A percentile compares a stretch with the other conserved stretches of the same genome.
phyloP scores from a whole-genome alignment of 768 basidiomycete genomes.

The Sporobolomyces pararoseus region DNA sequence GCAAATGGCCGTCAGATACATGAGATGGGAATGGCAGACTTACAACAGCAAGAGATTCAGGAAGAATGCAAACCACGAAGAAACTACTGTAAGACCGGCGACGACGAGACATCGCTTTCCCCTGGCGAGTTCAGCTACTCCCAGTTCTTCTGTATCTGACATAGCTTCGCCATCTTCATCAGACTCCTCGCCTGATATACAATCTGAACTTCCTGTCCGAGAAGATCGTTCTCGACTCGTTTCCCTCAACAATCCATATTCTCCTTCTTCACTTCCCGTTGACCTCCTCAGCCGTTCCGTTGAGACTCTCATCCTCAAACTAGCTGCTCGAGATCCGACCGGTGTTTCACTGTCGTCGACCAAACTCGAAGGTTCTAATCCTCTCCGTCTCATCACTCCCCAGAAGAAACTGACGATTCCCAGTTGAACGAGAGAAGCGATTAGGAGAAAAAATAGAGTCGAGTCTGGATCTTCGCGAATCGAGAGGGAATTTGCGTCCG shows the following conservation, averaged over 20 bases:
- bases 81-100: neutral
- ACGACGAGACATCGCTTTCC: constrained; percentile 4
- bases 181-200: too few species aligned
- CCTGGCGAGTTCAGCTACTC: neutral
- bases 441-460: constrained; percentile 1
- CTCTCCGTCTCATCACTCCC: neutral
- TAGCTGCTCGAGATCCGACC: neutral
- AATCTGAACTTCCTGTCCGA: too few species aligned
- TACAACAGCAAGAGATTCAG: constrained; percentile 4
- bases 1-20: too few species aligned
- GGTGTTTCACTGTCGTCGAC: neutral
- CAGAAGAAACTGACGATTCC: constrained; percentile 13
- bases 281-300: neutral
- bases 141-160: neutral
- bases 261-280: neutral
- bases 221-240: neutral
- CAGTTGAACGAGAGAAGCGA: constrained; percentile 15
- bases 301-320: constrained; percentile 7
- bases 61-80: neutral
- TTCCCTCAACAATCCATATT: constrained; percentile 4
- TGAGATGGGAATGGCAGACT: too few species aligned
- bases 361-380: neutral
- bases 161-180: too few species aligned
- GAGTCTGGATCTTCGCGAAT: neutral
- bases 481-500: too few species aligned